A percentile compares a stretch with the other conserved stretches of the same genome.
Conservation (phyloP, 192 early-diverging fungal genomes). For the Dissophora globulifera region DNA sequence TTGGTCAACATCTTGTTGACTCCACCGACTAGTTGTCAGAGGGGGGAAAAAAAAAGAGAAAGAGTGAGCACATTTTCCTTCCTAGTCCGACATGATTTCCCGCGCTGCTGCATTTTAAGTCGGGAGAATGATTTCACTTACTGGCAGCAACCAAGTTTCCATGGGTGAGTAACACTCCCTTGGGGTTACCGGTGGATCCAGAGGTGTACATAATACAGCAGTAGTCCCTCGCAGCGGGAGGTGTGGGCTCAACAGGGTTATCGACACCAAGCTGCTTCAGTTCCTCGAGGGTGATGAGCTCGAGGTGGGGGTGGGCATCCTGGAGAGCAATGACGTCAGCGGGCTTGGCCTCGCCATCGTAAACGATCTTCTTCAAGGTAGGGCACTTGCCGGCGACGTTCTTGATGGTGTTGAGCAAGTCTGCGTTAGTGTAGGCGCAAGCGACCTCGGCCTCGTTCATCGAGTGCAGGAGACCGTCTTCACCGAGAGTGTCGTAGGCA, state of each 20-base stretch:
- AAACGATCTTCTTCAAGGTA: constrained; percentile 74
- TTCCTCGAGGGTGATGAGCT: constrained; percentile 74
- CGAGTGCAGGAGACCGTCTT: constrained; percentile 84
- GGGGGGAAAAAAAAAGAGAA: background rate
- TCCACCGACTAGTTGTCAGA: constrained; percentile 60
- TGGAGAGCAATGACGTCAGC: constrained; percentile 61
- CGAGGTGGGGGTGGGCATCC: constrained; percentile 43
- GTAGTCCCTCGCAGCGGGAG: constrained; percentile 77
- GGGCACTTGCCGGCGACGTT: constrained; percentile 70
- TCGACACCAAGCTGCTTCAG: constrained; percentile 72
- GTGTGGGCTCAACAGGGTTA: constrained; percentile 66
- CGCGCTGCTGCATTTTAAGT: no score
- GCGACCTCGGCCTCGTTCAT: constrained; percentile 82
- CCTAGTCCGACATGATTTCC: no score
- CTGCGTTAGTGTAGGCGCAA: constrained; percentile 78
- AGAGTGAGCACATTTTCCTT: constrained; percentile 16
- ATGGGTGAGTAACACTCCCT: constrained; percentile 90
- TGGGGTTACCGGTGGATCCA: constrained; percentile 93
- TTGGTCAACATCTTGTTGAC: constrained; percentile 62
- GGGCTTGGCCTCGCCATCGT: constrained; percentile 70
- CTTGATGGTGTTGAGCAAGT: constrained; percentile 72
- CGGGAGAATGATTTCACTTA: constrained; percentile 45
- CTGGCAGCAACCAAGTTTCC: constrained; percentile 82
- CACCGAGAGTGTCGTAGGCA: constrained; percentile 86
- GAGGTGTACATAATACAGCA: constrained; percentile 92